Percentiles rank a stretch among this genome's conserved stretches.
Conservation (phyloP, 2,329 filamentous ascomycete species). For the Fusarium oligoseptatum region DNA sequence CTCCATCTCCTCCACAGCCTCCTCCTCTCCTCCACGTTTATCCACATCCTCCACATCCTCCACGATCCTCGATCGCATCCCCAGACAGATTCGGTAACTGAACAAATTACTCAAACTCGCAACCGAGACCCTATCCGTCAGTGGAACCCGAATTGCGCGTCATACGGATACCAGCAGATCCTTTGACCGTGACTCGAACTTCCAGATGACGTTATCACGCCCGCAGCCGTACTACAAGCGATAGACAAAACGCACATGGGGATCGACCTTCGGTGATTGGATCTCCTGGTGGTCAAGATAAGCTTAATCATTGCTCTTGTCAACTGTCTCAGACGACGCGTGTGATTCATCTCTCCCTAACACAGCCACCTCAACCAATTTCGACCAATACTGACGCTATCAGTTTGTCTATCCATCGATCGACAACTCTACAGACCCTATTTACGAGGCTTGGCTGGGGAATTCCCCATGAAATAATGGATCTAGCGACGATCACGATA, state of each 20-base stretch:
- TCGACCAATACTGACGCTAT: not conserved
- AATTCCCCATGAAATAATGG: slow-evolving; percentile 12
- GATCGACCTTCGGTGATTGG: not conserved
- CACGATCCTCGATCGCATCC: not conserved
- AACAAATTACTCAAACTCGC: not conserved
- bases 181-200: not conserved
- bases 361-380: slow-evolving; percentile 26
- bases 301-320: slow-evolving; percentile 33
- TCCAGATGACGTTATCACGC: slow-evolving; percentile 1
- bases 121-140: not conserved
- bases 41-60: not conserved
- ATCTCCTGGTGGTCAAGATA: slow-evolving; percentile 24
- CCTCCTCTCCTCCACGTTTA: not conserved
- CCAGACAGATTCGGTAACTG: not conserved
- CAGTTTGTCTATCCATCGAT: slow-evolving; percentile 7
- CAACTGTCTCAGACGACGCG: slow-evolving; percentile 36
- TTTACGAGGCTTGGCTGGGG: slow-evolving; percentile 6
- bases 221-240: not conserved
- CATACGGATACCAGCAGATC: not conserved
- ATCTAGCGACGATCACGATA: slow-evolving; percentile 34
- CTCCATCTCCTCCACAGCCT: not conserved
- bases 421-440: slow-evolving; percentile 23
- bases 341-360: slow-evolving; percentile 19
- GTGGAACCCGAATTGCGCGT: slow-evolving; percentile 1
- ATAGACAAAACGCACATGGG: not conserved